Conservation (phyloP, 1,284 basidiomycete species). For the Pascua sp. region DNA sequence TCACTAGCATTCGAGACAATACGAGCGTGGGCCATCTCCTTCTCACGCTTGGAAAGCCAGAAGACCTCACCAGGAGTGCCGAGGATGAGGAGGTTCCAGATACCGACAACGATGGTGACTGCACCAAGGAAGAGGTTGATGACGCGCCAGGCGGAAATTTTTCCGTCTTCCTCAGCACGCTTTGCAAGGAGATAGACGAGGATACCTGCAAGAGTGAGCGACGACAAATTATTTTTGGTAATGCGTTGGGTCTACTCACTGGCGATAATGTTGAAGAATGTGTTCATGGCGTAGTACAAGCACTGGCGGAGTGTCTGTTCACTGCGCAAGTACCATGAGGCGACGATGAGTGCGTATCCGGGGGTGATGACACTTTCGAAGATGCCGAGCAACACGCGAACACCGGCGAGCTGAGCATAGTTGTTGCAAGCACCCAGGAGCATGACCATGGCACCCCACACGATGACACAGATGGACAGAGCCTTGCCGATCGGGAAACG, state of each 20-base stretch:
- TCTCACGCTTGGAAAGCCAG: conserved; percentile 18
- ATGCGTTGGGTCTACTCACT: conserved; percentile 1
- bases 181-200: conserved; percentile 26
- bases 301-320: conserved; percentile 13
- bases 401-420: conserved; percentile 18
- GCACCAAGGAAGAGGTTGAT: conserved; percentile 35
- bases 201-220: neutral
- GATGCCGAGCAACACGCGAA: conserved; percentile 25
- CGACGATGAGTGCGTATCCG: conserved; percentile 20
- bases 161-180: conserved; percentile 15
- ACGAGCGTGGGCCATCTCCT: conserved; percentile 16
- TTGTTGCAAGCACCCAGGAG: conserved; percentile 26
- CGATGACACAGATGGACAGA: conserved; percentile 14
- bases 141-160: conserved; percentile 26
- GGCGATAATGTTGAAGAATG: conserved; percentile 21
- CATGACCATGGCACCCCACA: conserved; percentile 26
- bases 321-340: conserved; percentile 11
- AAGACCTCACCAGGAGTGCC: conserved; percentile 25
- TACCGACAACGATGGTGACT: conserved; percentile 20
- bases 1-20: conserved; percentile 21
- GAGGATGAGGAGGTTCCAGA: conserved; percentile 20
- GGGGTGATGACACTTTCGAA: conserved; percentile 30
- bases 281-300: conserved; percentile 29
- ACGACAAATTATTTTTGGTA: too few species aligned
- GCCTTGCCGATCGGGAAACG: conserved; percentile 25